Percentiles rank a stretch among this genome's conserved stretches.
phyloP scores from a whole-genome alignment of 2,329 filamentous ascomycete species.

The Microsporum canis region DNA sequence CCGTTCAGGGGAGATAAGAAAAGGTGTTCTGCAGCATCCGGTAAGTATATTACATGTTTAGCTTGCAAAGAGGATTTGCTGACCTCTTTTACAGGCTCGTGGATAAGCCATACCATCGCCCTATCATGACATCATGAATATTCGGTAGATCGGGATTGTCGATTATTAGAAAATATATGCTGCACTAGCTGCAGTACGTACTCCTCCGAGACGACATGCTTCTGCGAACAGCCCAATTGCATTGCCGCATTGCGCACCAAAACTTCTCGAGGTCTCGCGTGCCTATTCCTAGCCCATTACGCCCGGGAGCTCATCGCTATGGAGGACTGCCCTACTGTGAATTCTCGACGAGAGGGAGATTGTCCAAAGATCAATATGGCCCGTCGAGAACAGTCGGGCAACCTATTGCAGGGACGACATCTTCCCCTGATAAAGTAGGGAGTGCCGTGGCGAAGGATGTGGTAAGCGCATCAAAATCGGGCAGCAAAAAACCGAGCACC shows the following conservation, averaged over 20 bases:
- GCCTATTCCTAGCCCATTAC: constrained; percentile 18
- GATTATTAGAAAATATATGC: not conserved
- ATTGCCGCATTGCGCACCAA: constrained; percentile 24
- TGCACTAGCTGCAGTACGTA: not conserved
- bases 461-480: constrained; percentile 18
- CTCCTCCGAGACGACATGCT: constrained; percentile 10
- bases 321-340: constrained; percentile 19
- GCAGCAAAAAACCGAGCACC: constrained; percentile 38
- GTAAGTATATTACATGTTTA: not conserved
- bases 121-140: not conserved
- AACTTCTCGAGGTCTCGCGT: constrained; percentile 15
- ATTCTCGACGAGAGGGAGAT: constrained; percentile 20
- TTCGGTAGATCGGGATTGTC: not conserved
- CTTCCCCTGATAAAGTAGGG: not conserved
- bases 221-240: constrained; percentile 27
- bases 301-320: constrained; percentile 14
- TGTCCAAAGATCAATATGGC: constrained; percentile 18
- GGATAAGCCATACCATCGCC: not conserved
- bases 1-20: not conserved
- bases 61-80: not conserved
- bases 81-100: not conserved
- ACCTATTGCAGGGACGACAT: not conserved
- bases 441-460: constrained; percentile 10
- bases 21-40: not conserved
- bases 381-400: not conserved